A percentile compares a stretch with the other conserved stretches of the same genome.
phyloP scores from a whole-genome alignment of 2,329 filamentous ascomycete species.

The Neocucurbitaria cava region DNA sequence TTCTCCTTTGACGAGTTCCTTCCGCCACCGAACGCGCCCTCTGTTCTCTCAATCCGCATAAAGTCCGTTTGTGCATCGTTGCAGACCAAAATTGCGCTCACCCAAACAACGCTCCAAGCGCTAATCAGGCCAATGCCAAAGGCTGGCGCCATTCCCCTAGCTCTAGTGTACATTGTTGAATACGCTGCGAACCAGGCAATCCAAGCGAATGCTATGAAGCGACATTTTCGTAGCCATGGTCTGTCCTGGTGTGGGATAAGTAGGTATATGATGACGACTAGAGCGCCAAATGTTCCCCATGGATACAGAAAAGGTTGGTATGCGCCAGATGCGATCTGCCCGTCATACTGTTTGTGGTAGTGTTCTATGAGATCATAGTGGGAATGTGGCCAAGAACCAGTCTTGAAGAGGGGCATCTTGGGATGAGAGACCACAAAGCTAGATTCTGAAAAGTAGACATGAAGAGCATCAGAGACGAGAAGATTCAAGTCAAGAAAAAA shows the following conservation, averaged over 20 bases:
- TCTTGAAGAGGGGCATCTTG: conserved; percentile 18
- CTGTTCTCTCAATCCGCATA: conserved; percentile 59
- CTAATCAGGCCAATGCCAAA: conserved; percentile 63
- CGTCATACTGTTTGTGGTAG: conserved; percentile 51
- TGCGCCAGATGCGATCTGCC: conserved; percentile 47
- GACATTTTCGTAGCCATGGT: conserved; percentile 48
- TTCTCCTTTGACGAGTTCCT: background rate
- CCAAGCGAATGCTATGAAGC: conserved; percentile 55
- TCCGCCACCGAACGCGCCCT: conserved; percentile 28
- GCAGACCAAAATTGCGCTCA: conserved; percentile 59
- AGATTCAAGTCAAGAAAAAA: conserved; percentile 9
- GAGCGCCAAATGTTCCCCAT: conserved; percentile 48
- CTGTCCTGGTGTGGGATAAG: conserved; percentile 57
- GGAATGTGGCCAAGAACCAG: conserved; percentile 38
- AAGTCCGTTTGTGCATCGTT: conserved; percentile 64
- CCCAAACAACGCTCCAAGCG: conserved; percentile 63
- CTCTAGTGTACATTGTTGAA: conserved; percentile 54
- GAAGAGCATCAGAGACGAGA: conserved; percentile 6
- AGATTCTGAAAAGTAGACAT: background rate
- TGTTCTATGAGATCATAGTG: conserved; percentile 43
- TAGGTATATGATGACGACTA: conserved; percentile 57
- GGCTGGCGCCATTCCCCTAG: conserved; percentile 58
- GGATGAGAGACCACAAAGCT: background rate
- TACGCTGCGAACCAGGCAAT: conserved; percentile 54
- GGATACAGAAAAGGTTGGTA: conserved; percentile 55